Evolutionary conservation across 2,329 filamentous ascomycete species (phyloP), one percentile per base, ranked within the genome.

Genomic region (Pestalotiopsis sp.): DNA sequence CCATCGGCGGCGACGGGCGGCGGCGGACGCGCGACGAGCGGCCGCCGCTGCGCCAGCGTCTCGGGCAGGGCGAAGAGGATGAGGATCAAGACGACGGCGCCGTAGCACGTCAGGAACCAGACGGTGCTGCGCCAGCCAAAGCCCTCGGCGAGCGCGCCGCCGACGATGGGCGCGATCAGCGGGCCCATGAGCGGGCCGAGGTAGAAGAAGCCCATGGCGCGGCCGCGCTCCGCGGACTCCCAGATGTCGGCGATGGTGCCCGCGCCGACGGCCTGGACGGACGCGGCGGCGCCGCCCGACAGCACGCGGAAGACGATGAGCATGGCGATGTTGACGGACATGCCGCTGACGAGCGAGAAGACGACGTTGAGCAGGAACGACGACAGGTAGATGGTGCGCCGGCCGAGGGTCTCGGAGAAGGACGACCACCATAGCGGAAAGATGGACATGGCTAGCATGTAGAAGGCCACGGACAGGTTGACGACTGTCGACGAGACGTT

Each of bases 401-500:
- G 88, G 13, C 93, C 93, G 1, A 89, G 80, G 1, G 84, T 84
- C 74, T 96, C 93, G 9, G 91, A 93, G 75, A 96, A 94, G 1
- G 91, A 91, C 1, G 91, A 93, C 92, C 92, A 96, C 93, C 93
- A 96, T 0, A 97, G 84, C 0, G 93, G 93, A 73, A 94, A 95
- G 59, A 96, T 93, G 67, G 90, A 89, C 92, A 96, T 93, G 73
- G 88, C 84, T 4, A 96, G 84, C 92, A 96, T 94, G 78, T 95
- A 96, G 68, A 95, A 80, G 0, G 93, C 91, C 0, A 96, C 88
- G 0, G 91, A 91, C 68, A 96, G 76, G 78, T 96, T 97, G 67
- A 91, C 89, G 17, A 93, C 82, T 1, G 92, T 92, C 14, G 88
- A 80, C 0, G 87, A 86, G 13, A 90, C 85, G 72, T 90, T 72